Base-by-base conservation (phyloP, 352 stramenopile species). In the Phytophthora rubi region DNA sequence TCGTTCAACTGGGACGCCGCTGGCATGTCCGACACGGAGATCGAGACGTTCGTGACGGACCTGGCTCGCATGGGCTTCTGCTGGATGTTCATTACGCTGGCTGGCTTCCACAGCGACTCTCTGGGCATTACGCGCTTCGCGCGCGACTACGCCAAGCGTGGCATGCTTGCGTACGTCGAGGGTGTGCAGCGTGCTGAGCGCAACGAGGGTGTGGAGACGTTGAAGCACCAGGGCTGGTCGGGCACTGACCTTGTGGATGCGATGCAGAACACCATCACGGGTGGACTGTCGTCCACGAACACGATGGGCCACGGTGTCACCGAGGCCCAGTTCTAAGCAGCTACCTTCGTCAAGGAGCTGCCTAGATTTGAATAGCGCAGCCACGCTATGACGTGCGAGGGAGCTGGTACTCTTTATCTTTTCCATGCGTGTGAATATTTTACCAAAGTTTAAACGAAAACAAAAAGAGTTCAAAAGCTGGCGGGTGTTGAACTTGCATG, bases 61-160 rank as follows among this genome's bases (percentile, higher is more conserved):
- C 82, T 99, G 44, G 98, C 92, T 32, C 86, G 88, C 44, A 83
- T 99, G 59, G 98, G 98, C 63, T 99, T 98, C 81, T 96, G 93
- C 56, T 99, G 96, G 96, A 97, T 99, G 85, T 99, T 99, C 80
- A 99, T 99, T 65, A 99, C 98, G 53, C 88, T 99, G 48, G 97
- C 97, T 58, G 98, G 98, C 62, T 99, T 99, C 87, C 98, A 99
- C 88, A 95, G 91, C 51, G 98, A 99, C 80, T 98, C 96, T 58
- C 91, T 99, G 32, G 91, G 97, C 73, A 98, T 98, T 39, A 98
- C 97, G 1, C 85, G 97, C 59, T 97, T 99, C 53, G 95, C 97
- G 7, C 89, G 97, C 67, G 88, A 94, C 86, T 94, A 84, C 96
- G 96, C 86, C 62, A 85, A 83, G 75, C 97, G 88, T 62, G 89